Percentiles rank a stretch among this genome's conserved stretches.
Conservation (phyloP, 345 rosid genomes). For the Populus pruinosa region DNA sequence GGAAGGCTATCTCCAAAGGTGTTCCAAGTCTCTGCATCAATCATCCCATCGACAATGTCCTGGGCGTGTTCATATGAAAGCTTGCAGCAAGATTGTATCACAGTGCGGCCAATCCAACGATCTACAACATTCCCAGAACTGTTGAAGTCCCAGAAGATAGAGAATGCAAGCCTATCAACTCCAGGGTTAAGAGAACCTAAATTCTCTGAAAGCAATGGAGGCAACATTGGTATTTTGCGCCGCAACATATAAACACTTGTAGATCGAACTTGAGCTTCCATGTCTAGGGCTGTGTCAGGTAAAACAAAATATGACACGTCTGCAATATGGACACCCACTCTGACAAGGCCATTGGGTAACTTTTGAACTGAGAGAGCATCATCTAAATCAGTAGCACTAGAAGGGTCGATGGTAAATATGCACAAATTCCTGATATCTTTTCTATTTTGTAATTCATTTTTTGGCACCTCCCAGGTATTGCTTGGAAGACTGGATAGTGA, state of each 20-base stretch:
- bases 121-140: constrained; percentile 50
- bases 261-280: constrained; percentile 76
- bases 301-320: constrained; percentile 84
- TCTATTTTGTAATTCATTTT: constrained; percentile 51
- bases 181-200: constrained; percentile 83
- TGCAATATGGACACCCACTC: constrained; percentile 90
- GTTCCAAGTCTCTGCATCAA: constrained; percentile 25
- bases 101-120: constrained; percentile 80
- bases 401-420: constrained; percentile 72
- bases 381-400: constrained; percentile 76
- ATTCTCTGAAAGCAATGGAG: constrained; percentile 64
- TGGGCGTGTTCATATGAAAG: constrained; percentile 80
- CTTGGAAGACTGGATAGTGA: constrained; percentile 62
- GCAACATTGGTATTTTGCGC: constrained; percentile 76
- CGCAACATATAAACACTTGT: constrained; percentile 69
- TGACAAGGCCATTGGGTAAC: constrained; percentile 46
- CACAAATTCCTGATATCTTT: constrained; percentile 70
- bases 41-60: constrained; percentile 49
- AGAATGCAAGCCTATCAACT: constrained; percentile 73
- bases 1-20: constrained; percentile 38
- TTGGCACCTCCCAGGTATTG: constrained; percentile 71
- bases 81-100: constrained; percentile 79
- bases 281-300: constrained; percentile 69
- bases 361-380: constrained; percentile 84
- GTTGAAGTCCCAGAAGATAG: constrained; percentile 76